These are phyloP conservation scores for Penicillium desertorum DNA, from an alignment of 495 filamentous ascomycete species.

Conservation along the genomic window DNA sequence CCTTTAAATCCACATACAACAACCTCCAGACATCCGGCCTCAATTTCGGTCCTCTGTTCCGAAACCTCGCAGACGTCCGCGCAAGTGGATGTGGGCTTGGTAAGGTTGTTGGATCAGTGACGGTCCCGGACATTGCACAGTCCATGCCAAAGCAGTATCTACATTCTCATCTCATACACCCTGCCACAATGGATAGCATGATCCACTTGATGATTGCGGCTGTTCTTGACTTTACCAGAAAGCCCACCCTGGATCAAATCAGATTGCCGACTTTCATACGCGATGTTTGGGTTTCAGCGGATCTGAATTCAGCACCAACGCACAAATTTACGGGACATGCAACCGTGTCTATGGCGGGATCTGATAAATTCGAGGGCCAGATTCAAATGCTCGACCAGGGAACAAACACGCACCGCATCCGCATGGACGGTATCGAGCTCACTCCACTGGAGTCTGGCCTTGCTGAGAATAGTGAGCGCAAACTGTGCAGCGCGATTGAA, in stretches of 20 bases:
- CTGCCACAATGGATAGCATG: slow-evolving; percentile 40
- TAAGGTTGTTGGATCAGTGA: slow-evolving; percentile 21
- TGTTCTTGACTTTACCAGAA: slow-evolving; percentile 26
- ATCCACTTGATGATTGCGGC: slow-evolving; percentile 35
- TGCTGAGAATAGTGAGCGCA: slow-evolving; percentile 11
- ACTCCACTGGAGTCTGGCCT: slow-evolving; percentile 27
- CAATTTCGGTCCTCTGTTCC: slow-evolving; percentile 27
- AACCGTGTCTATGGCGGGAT: slow-evolving; percentile 8
- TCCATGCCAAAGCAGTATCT: slow-evolving; percentile 33
- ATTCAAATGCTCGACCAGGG: slow-evolving; percentile 23
- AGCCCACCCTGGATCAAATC: slow-evolving; percentile 20
- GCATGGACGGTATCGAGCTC: slow-evolving; percentile 30
- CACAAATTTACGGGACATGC: slow-evolving; percentile 24
- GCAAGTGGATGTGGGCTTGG: slow-evolving; percentile 14
- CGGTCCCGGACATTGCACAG: slow-evolving; percentile 28
- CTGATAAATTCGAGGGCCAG: slow-evolving; percentile 27
- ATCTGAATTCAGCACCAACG: slow-evolving; percentile 17
- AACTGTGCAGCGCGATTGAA: slow-evolving; percentile 25
- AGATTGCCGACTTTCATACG: slow-evolving; percentile 29
- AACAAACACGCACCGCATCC: slow-evolving; percentile 13
- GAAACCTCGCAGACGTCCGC: slow-evolving; percentile 23
- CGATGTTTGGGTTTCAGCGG: slow-evolving; percentile 33
- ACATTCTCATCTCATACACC: slow-evolving; percentile 38
- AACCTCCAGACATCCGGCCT: slow-evolving; percentile 24
- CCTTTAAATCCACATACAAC: slow-evolving; percentile 25